Conservation (phyloP, 176 grass and related monocot species). For the Guadua angustifolia region DNA sequence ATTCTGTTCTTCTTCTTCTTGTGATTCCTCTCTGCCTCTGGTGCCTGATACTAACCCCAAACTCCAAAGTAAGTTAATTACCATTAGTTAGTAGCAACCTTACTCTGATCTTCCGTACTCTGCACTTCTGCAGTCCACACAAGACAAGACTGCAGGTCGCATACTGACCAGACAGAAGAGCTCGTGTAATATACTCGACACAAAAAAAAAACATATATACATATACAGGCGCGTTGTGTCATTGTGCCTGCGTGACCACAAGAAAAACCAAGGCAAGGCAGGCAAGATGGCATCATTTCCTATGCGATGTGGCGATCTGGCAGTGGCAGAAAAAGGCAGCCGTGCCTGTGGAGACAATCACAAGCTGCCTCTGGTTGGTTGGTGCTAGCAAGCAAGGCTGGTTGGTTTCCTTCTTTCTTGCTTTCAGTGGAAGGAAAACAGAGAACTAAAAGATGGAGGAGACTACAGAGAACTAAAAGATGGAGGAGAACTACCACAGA, state of each 20-base stretch:
- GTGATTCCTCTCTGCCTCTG: too few relatives aligned
- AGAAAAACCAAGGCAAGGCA: neutral
- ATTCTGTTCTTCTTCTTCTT: too few relatives aligned
- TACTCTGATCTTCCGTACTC: neutral
- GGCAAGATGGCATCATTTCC: conserved; percentile 9
- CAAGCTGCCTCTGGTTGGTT: conserved; percentile 7
- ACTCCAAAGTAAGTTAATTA: neutral
- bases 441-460: neutral
- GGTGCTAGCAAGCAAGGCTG: neutral
- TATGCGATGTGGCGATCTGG: neutral
- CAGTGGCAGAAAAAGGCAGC: neutral
- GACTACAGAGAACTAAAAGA: neutral
- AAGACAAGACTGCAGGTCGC: too few relatives aligned
- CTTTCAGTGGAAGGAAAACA: neutral
- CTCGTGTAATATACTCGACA: too few relatives aligned
- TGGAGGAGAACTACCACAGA: neutral
- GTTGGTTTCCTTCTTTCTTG: neutral
- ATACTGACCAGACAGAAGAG: neutral
- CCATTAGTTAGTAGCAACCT: neutral
- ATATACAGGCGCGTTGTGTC: too few relatives aligned
- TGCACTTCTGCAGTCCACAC: neutral
- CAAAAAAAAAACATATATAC: too few relatives aligned
- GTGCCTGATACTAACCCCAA: neutral
- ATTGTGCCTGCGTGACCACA: too few relatives aligned
- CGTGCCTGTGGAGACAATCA: neutral